A percentile compares a stretch with the other conserved stretches of the same genome.
Conservation (phyloP, 2,329 filamentous ascomycete species). For the Fusarium sublunatum region DNA sequence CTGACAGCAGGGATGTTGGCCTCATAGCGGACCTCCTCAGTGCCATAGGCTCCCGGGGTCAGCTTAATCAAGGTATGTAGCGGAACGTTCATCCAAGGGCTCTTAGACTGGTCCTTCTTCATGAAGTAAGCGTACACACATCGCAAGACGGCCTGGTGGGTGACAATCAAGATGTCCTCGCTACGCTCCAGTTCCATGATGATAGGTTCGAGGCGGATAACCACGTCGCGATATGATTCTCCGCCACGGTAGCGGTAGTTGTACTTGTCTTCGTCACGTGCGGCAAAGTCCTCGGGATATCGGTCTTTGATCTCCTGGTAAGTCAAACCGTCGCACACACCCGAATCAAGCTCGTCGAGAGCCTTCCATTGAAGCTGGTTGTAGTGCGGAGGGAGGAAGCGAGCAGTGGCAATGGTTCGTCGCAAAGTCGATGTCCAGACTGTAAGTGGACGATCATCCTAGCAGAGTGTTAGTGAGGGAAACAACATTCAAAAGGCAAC, state of each 20-base stretch:
- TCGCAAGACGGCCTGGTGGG: slow-evolving; percentile 93
- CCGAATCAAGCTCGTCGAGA: slow-evolving; percentile 94
- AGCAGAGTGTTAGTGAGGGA: slow-evolving; percentile 26
- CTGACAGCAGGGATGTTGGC: slow-evolving; percentile 96
- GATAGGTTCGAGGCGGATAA: slow-evolving; percentile 96
- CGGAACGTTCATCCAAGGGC: slow-evolving; percentile 98
- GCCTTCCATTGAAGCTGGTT: slow-evolving; percentile 99
- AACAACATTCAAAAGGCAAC: neutral
- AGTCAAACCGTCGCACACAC: slow-evolving; percentile 95
- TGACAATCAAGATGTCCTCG: slow-evolving; percentile 97
- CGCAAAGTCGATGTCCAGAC: slow-evolving; percentile 73
- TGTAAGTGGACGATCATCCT: slow-evolving; percentile 70
- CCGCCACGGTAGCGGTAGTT: slow-evolving; percentile 98
- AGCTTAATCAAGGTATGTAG: slow-evolving; percentile 97
- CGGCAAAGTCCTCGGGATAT: slow-evolving; percentile 94
- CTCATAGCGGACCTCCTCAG: slow-evolving; percentile 86
- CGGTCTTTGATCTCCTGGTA: slow-evolving; percentile 93
- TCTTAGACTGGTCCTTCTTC: slow-evolving; percentile 92
- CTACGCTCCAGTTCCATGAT: slow-evolving; percentile 98
- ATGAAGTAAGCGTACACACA: slow-evolving; percentile 99
- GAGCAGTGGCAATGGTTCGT: slow-evolving; percentile 91
- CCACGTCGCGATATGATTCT: slow-evolving; percentile 94
- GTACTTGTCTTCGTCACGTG: slow-evolving; percentile 98
- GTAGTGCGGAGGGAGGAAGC: slow-evolving; percentile 81
- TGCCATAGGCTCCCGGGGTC: slow-evolving; percentile 93